Evolutionary conservation across 257 asterid species (phyloP).

Genomic region (Nicotiana noctiflora): DNA sequence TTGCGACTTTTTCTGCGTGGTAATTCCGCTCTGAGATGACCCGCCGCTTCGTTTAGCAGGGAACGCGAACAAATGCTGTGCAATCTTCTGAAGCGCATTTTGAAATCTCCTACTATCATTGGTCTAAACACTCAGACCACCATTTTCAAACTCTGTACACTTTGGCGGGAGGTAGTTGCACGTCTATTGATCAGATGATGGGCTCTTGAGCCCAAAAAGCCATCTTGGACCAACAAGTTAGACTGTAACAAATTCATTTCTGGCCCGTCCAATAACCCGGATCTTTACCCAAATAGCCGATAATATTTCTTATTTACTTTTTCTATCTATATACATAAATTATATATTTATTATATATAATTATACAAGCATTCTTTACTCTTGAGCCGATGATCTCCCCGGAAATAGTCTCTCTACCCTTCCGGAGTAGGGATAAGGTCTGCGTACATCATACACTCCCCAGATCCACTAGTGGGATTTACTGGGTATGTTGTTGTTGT

Average conservation of each 20-base stretch:
- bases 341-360: too few species aligned
- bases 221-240: background rate
- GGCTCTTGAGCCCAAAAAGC: background rate
- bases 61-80: constrained; percentile 27
- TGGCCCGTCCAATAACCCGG: background rate
- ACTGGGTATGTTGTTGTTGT: too few species aligned
- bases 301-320: too few species aligned
- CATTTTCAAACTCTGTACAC: background rate
- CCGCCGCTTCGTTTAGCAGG: background rate
- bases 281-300: too few species aligned
- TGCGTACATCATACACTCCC: too few species aligned
- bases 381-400: too few species aligned
- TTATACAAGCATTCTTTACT: too few species aligned
- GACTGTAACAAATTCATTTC: background rate
- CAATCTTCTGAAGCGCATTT: constrained; percentile 37
- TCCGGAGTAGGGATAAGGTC: too few species aligned
- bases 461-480: too few species aligned
- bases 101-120: background rate
- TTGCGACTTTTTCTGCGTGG: background rate
- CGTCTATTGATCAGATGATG: background rate
- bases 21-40: background rate
- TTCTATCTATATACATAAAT: too few species aligned
- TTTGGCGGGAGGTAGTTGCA: background rate
- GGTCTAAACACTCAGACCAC: background rate
- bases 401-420: too few species aligned